Base-by-base conservation (phyloP, 139 green algal genomes). In the Choricystis sp. region DNA sequence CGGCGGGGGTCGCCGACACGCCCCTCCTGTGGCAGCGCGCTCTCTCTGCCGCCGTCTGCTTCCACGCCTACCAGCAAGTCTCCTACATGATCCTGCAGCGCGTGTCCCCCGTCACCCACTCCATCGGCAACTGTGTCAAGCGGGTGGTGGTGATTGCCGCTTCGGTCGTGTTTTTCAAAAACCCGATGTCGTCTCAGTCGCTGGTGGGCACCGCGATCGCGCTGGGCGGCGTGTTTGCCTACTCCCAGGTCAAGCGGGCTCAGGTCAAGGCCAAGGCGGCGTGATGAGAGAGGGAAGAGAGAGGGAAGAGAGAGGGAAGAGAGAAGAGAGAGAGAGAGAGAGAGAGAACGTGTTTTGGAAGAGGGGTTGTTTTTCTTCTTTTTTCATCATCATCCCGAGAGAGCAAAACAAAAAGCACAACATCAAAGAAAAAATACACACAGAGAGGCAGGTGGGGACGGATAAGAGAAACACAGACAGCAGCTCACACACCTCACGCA, bases 51-150 rank as follows among this genome's bases (percentile, higher is more conserved):
- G 89, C 71, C 24, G 21, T 97, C 30, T 90, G 80, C 77, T 98
- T 98, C 85, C 92, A 98, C 69, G 63, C 81, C 48, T 98, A 98
- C 76, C 92, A 98, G 81, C 75, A 84, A 70, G 72, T 85, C 59
- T 84, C 79, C 2, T 94, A 94, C 79, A 89, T 94, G 85, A 94
- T 94, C 65, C 76, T 94, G 55, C 65, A 78, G 64, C 73, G 84
- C 9, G 90, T 99, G 25, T 85, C 79, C 1, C 93, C 93, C 1
- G 94, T 99, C 28, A 96, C 93, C 19, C 93, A 99, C 81, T 96
- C 89, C 56, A 92, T 99, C 31, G 94, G 94, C 72, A 99, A 99
- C 83, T 98, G 93, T 68, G 81, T 98, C 24, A 98, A 98, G 85
- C 77, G 91, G 14, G 90, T 98, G 31, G 83, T 96, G 49, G 91